Evolutionary conservation across 2,329 filamentous ascomycete species (phyloP).

Genomic region (Penicillium paneum): DNA sequence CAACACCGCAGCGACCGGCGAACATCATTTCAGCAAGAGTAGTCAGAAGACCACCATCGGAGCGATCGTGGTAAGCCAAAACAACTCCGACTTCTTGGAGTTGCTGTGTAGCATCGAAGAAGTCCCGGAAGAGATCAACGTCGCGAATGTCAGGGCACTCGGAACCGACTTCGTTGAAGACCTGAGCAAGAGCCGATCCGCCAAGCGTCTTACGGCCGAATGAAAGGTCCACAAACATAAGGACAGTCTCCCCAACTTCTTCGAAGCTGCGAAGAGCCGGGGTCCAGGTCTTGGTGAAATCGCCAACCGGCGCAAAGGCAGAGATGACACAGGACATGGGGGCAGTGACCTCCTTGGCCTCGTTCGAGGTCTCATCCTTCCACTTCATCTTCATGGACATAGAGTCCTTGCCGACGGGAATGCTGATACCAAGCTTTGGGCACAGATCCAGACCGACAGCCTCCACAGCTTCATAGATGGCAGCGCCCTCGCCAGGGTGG

Average conservation of each 20-base stretch:
- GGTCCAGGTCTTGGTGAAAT: constrained; percentile 88
- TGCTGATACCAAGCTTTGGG: constrained; percentile 82
- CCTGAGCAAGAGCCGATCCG: constrained; percentile 86
- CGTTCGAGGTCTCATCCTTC: constrained; percentile 66
- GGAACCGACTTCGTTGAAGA: constrained; percentile 79
- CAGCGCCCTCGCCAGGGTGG: constrained; percentile 87
- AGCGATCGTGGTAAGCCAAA: constrained; percentile 90
- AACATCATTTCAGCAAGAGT: constrained; percentile 98
- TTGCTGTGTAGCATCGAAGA: constrained; percentile 78
- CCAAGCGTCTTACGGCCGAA: constrained; percentile 77
- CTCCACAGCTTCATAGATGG: constrained; percentile 87
- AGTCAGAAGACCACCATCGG: constrained; percentile 87
- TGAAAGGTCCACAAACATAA: constrained; percentile 89
- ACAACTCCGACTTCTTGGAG: constrained; percentile 68
- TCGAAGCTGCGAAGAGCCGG: constrained; percentile 78
- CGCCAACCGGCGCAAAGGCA: constrained; percentile 79
- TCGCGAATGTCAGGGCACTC: constrained; percentile 84
- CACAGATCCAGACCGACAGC: constrained; percentile 92
- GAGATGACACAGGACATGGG: constrained; percentile 89
- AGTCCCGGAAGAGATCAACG: constrained; percentile 76
- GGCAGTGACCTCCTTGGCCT: constrained; percentile 81
- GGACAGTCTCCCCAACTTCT: constrained; percentile 81
- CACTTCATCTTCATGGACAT: constrained; percentile 99
- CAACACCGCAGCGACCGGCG: constrained; percentile 82
- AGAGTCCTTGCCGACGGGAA: constrained; percentile 96